Conservation (phyloP, 2,329 filamentous ascomycete genomes). For the Grosmannia huntii region DNA sequence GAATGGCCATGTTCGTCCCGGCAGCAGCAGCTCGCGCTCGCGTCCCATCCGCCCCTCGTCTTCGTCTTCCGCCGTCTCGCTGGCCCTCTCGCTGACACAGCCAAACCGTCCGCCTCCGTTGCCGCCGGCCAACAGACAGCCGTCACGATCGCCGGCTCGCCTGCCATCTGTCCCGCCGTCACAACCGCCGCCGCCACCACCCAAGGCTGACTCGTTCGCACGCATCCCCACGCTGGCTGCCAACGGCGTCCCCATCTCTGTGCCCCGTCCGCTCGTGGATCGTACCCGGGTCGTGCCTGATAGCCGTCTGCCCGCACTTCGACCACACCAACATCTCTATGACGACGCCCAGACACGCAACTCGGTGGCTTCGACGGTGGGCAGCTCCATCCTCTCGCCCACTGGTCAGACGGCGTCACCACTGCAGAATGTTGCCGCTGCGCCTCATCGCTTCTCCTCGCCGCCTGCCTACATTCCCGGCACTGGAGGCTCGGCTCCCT, state of each 20-base stretch:
- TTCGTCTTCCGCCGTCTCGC: not conserved
- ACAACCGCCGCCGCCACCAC: constrained; percentile 3
- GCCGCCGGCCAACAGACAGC: not conserved
- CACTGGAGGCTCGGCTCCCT: constrained; percentile 30
- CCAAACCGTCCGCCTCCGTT: not conserved
- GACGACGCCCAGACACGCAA: constrained; percentile 16
- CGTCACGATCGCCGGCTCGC: constrained; percentile 1
- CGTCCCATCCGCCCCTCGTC: not conserved
- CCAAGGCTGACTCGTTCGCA: constrained; percentile 2
- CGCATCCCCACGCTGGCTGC: not conserved
- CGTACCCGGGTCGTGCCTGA: constrained; percentile 4
- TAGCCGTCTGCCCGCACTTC: not conserved
- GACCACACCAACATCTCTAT: not conserved
- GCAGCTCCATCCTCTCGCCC: constrained; percentile 18
- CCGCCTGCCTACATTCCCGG: constrained; percentile 42
- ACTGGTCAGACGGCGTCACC: constrained; percentile 4
- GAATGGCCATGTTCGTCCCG: constrained; percentile 8
- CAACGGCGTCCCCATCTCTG: constrained; percentile 7
- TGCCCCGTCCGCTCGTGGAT: constrained; percentile 7
- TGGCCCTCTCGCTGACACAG: not conserved
- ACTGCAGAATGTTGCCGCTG: not conserved
- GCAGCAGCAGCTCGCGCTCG: not conserved
- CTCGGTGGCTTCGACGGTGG: constrained; percentile 21
- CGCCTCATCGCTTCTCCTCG: constrained; percentile 49
- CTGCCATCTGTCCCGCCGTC: not conserved